Evolutionary conservation across 2,329 filamentous ascomycete genomes (phyloP), one percentile per base, ranked within the genome.

Genomic region (Aspergillus persii): DNA sequence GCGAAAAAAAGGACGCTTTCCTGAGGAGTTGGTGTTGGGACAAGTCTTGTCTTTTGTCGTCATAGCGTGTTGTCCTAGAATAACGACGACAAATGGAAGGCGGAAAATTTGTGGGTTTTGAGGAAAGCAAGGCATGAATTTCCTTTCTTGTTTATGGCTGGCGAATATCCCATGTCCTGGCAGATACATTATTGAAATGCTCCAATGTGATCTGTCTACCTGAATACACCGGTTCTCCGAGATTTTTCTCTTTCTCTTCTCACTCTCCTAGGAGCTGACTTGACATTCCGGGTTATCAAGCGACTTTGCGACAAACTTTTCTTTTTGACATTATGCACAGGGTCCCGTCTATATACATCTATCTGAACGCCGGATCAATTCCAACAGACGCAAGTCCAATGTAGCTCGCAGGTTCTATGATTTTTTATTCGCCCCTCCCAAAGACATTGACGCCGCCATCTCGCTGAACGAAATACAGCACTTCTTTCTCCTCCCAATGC

Each of bases 371-470:
- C 55, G 33, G 15, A 15, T 41, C 36, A 41, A n/a, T 12, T 18
- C 36, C 31, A 49, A 56, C 31, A 54, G 53, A 53, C 30, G 26
- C 29, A 15, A 26, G 48, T 58, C 33, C 39, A 33, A 30, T 50
- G 50, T 56, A 56, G 54, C 50, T 46, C 60, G 36, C 39, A 53
- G 30, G 15, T 41, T 39, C 36, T 41, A 33, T n/a, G 4, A 26
- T 64, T 62, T 68, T 23, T 65, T 75, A 84, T 71, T 88, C 86
- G 5, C 94, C 92, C 71, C 92, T 84, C 71, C 91, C 91, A 80
- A 96, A 97, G 7, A 96, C 90, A 69, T 82, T 89, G 27, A 92
- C 91, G 26, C 84, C 84, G 1, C 91, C 91, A 78, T 96, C 92
- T 8, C 86, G 86, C 55, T 86, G 85, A 31, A 96, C 86, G 70